Conservation (phyloP, 2,329 filamentous ascomycete species). For the Fusarium piperis region DNA sequence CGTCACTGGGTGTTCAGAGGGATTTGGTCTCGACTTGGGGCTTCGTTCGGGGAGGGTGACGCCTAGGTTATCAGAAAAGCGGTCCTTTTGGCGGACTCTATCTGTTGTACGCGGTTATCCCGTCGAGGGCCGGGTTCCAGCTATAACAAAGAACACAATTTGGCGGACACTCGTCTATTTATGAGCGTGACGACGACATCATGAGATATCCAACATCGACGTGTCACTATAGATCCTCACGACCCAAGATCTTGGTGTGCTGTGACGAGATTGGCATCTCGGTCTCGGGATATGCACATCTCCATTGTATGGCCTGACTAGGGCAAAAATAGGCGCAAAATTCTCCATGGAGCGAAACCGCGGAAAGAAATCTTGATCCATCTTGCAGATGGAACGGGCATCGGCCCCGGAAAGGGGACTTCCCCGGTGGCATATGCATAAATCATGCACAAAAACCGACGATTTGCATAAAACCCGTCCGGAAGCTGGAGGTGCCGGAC, state of each 20-base stretch:
- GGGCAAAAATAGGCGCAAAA: neutral
- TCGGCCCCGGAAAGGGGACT: slow-evolving; percentile 11
- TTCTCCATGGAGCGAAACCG: neutral
- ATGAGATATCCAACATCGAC: neutral
- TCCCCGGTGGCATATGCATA: slow-evolving; percentile 5
- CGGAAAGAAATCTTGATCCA: neutral
- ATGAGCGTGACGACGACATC: neutral
- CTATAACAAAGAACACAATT: too few species aligned
- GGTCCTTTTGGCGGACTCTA: too few species aligned
- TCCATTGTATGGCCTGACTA: neutral
- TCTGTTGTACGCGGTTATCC: too few species aligned
- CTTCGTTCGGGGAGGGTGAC: neutral
- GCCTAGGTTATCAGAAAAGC: too few species aligned
- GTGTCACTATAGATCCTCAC: neutral
- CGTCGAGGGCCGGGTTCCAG: too few species aligned
- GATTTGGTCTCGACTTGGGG: neutral
- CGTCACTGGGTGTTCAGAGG: neutral
- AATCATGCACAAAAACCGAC: neutral
- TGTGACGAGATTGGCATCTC: neutral
- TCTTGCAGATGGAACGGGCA: neutral
- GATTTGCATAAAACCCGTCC: slow-evolving; percentile 16
- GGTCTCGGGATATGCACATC: neutral
- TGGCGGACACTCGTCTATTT: too few species aligned
- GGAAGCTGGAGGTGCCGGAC: slow-evolving; percentile 11
- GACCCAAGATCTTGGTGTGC: neutral